phyloP scores from a whole-genome alignment of 441 rosid genomes.

The Bruguiera hainesii region DNA sequence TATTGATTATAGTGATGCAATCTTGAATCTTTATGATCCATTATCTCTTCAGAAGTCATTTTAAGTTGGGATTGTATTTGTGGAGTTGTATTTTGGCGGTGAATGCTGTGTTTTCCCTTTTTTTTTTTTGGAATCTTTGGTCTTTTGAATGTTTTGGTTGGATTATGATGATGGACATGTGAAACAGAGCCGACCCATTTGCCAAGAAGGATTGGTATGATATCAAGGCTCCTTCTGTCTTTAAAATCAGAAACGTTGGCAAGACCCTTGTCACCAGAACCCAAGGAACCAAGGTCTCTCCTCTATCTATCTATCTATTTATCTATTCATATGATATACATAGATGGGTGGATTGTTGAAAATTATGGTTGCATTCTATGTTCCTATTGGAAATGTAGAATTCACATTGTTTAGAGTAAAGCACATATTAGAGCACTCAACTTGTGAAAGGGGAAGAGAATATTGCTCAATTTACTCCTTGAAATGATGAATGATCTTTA shows the following conservation, averaged over 20 bases:
- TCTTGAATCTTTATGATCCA: background rate
- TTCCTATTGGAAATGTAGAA: background rate
- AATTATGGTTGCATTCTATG: background rate
- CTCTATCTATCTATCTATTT: background rate
- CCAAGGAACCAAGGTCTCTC: conserved; percentile 84
- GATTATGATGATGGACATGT: background rate
- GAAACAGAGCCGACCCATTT: conserved; percentile 69
- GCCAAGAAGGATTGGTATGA: conserved; percentile 97
- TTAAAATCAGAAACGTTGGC: conserved; percentile 59
- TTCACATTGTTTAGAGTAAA: too few relatives aligned
- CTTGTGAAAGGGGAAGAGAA: background rate
- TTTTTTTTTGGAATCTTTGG: background rate
- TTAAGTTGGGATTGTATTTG: background rate
- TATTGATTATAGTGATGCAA: background rate
- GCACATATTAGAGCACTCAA: too few relatives aligned
- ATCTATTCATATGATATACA: background rate
- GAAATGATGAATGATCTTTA: background rate
- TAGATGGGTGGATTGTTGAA: background rate
- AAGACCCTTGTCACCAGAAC: conserved; percentile 86
- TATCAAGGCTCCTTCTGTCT: conserved; percentile 76
- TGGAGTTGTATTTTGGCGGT: background rate
- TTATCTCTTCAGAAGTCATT: background rate
- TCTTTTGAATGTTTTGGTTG: background rate
- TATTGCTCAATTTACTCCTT: background rate
- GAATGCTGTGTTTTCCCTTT: background rate